Evolutionary conservation across 805 yeast species (phyloP).

Genomic region (Wickerhamiella kazuoi): DNA sequence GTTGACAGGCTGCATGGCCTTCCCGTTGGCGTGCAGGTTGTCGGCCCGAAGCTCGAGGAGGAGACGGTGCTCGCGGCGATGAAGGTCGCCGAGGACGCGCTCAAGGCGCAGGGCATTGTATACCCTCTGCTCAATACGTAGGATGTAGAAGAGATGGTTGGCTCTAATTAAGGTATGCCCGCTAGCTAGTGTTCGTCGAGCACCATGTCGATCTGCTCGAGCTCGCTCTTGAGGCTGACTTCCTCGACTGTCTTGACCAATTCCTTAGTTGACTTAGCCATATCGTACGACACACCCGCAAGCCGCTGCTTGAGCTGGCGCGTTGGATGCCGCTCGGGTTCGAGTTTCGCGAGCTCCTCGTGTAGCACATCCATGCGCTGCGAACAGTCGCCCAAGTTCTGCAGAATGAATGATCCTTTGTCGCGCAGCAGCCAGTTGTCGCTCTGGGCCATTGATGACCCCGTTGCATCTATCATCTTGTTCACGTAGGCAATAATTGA

Average conservation of each 20-base stretch:
- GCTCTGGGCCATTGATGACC: constrained; percentile 72
- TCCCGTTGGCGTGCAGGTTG: constrained; percentile 48
- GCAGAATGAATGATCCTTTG: constrained; percentile 83
- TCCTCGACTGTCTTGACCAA: constrained; percentile 91
- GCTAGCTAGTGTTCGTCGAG: too few species aligned
- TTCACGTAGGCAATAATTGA: constrained; percentile 66
- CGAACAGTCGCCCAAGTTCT: constrained; percentile 68
- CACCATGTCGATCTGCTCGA: constrained; percentile 56
- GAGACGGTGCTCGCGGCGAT: constrained; percentile 39
- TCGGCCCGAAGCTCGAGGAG: constrained; percentile 42
- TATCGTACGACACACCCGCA: constrained; percentile 91
- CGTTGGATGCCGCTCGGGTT: constrained; percentile 49
- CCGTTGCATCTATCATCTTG: constrained; percentile 82
- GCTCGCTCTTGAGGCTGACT: constrained; percentile 74
- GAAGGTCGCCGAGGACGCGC: constrained; percentile 22
- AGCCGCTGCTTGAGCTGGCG: constrained; percentile 69
- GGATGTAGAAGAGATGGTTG: too few species aligned
- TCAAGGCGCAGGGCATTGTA: not conserved
- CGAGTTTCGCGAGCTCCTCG: constrained; percentile 21
- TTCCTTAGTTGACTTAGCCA: constrained; percentile 91
- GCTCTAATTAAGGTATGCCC: too few species aligned
- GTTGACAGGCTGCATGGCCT: constrained; percentile 38
- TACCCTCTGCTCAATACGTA: constrained; percentile 1
- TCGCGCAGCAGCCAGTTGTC: constrained; percentile 70
- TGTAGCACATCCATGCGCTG: constrained; percentile 66